A percentile compares a stretch with the other conserved stretches of the same genome.
Conservation (phyloP, 2,329 filamentous ascomycete genomes). For the Cordyceps fumosorosea region DNA sequence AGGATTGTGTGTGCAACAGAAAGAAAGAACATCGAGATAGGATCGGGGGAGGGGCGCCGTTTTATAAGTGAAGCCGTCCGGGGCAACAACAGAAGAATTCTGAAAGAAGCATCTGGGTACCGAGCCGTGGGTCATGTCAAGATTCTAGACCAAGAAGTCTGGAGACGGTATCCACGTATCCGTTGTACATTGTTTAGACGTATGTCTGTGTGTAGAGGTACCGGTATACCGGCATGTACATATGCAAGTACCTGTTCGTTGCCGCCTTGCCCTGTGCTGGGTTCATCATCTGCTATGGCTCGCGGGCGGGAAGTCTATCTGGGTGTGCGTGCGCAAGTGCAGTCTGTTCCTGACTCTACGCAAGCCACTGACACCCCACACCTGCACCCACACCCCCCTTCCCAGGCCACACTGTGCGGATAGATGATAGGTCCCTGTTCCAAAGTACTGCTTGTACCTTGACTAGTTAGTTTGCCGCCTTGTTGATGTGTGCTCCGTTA, state of each 20-base stretch:
- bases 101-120: conserved; percentile 5
- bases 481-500: too few species aligned
- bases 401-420: conserved; percentile 9
- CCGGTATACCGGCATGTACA: not conserved
- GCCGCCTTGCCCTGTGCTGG: not conserved
- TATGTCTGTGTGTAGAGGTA: not conserved
- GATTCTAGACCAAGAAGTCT: conserved; percentile 9
- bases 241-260: not conserved
- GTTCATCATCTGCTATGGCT: not conserved
- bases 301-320: conserved; percentile 8
- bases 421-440: not conserved
- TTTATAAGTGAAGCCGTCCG: conserved; percentile 8
- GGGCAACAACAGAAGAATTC: not conserved
- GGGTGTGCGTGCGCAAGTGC: not conserved
- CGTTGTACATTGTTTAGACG: not conserved
- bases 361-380: conserved; percentile 2
- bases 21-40: not conserved
- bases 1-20: conserved; percentile 5
- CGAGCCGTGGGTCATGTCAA: conserved; percentile 7
- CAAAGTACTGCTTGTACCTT: conserved; percentile 9
- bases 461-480: conserved; percentile 3
- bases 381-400: conserved; percentile 4
- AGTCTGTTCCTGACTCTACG: conserved; percentile 9
- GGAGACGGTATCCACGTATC: not conserved
- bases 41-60: conserved; percentile 5